These are phyloP conservation scores for Astragalus membranaceus DNA, from an alignment of 306 rosid species.

Conservation along the genomic window DNA sequence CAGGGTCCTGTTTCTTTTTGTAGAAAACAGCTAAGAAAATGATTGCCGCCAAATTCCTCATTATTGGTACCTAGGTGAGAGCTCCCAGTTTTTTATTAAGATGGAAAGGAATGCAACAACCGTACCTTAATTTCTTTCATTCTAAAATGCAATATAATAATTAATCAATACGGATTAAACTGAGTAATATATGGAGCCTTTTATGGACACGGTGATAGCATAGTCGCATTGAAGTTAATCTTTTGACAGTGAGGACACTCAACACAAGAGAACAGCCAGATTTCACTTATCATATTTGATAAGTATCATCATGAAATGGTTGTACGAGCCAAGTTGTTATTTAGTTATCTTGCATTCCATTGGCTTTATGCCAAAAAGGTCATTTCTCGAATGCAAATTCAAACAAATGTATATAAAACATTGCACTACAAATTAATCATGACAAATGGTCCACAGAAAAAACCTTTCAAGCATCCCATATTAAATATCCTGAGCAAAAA, in stretches of 20 bases:
- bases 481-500: slow-evolving; percentile 10
- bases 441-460: not conserved
- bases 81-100: not conserved
- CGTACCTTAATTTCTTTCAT: not conserved
- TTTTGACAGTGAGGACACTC: not conserved
- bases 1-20: not conserved
- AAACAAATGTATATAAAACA: not conserved
- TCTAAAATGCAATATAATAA: not conserved
- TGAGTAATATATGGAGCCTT: not conserved
- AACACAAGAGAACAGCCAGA: not conserved
- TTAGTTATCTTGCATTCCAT: not conserved
- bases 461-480: not conserved
- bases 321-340: not conserved
- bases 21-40: not conserved
- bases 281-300: not conserved
- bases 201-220: not conserved
- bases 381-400: not conserved
- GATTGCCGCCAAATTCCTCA: not conserved
- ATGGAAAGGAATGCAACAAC: not conserved
- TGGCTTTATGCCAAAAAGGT: not conserved
- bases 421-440: not conserved
- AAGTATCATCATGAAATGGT: slow-evolving; percentile 14
- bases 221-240: not conserved
- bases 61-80: not conserved
- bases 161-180: not conserved